A percentile compares a stretch with the other conserved stretches of the same genome.
Evolutionary conservation across 306 rosid species (phyloP).

Genomic region (Benincasa hispida): DNA sequence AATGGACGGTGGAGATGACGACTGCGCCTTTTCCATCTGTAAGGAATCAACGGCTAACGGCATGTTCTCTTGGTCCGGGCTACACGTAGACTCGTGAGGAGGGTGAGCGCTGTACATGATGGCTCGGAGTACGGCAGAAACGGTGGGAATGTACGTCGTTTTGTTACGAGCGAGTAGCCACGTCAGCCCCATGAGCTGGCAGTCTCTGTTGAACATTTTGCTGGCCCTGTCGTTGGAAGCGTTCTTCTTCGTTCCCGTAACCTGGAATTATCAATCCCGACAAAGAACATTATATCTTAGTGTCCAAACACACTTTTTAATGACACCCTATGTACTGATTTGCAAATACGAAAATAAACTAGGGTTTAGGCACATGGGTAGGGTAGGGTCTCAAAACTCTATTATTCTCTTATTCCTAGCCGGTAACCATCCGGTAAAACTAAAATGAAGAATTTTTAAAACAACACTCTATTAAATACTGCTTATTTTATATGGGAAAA

Average conservation of each 20-base stretch:
- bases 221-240: slow-evolving; percentile 40
- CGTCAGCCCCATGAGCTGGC: slow-evolving; percentile 96
- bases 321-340: not conserved
- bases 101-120: slow-evolving; percentile 87
- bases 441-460: not conserved
- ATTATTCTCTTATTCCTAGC: not conserved
- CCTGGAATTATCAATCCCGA: slow-evolving; percentile 16
- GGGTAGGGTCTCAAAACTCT: not conserved
- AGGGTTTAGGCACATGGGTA: not conserved
- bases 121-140: slow-evolving; percentile 89
- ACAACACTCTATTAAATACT: no score
- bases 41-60: slow-evolving; percentile 94
- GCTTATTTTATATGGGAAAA: no score
- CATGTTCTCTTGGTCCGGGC: slow-evolving; percentile 99
- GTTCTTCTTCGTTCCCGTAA: slow-evolving; percentile 28
- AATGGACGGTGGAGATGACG: slow-evolving; percentile 17
- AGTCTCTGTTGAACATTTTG: slow-evolving; percentile 80
- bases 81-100: slow-evolving; percentile 63
- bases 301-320: slow-evolving; percentile 1
- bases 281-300: not conserved
- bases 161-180: slow-evolving; percentile 83
- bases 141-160: slow-evolving; percentile 89
- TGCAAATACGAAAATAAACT: not conserved
- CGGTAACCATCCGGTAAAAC: not conserved
- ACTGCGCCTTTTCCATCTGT: slow-evolving; percentile 44